Evolutionary conservation across 345 rosid genomes (phyloP).

Genomic region (Syzygium jambos): DNA sequence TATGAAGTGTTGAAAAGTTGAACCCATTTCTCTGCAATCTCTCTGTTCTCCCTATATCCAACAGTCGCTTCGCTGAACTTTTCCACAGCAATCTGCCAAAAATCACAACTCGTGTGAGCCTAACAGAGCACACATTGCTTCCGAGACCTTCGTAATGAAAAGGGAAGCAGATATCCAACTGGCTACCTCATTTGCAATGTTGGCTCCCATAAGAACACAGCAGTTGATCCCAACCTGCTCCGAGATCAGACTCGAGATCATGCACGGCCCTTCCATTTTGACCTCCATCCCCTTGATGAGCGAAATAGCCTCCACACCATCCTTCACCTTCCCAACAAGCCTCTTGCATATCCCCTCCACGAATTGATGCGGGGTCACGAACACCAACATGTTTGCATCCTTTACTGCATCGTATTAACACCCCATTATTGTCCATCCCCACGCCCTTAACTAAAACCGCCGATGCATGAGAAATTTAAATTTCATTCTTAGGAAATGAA

Average conservation of each 20-base stretch:
- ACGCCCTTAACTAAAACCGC: background rate
- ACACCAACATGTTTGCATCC: constrained; percentile 86
- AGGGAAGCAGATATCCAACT: background rate
- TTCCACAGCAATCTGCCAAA: constrained; percentile 73
- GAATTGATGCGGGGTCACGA: constrained; percentile 93
- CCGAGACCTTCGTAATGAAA: background rate
- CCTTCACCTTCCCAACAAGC: constrained; percentile 54
- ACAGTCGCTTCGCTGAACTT: constrained; percentile 96
- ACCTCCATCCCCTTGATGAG: constrained; percentile 97
- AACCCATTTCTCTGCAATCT: constrained; percentile 81
- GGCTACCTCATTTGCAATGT: constrained; percentile 87
- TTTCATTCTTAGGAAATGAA: background rate
- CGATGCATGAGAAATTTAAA: background rate
- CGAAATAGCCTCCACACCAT: constrained; percentile 71
- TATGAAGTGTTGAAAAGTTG: constrained; percentile 73
- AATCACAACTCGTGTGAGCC: background rate
- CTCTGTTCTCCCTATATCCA: constrained; percentile 63
- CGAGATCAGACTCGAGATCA: constrained; percentile 81
- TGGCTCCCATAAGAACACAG: constrained; percentile 94
- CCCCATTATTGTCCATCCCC: background rate
- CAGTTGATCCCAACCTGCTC: constrained; percentile 65
- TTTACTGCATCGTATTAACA: constrained; percentile 34
- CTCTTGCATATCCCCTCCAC: constrained; percentile 83
- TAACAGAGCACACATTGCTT: background rate
- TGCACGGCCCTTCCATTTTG: constrained; percentile 87